Evolutionary conservation across 1,284 basidiomycete species (phyloP).

Genomic region (Leucoagaricus sp.): DNA sequence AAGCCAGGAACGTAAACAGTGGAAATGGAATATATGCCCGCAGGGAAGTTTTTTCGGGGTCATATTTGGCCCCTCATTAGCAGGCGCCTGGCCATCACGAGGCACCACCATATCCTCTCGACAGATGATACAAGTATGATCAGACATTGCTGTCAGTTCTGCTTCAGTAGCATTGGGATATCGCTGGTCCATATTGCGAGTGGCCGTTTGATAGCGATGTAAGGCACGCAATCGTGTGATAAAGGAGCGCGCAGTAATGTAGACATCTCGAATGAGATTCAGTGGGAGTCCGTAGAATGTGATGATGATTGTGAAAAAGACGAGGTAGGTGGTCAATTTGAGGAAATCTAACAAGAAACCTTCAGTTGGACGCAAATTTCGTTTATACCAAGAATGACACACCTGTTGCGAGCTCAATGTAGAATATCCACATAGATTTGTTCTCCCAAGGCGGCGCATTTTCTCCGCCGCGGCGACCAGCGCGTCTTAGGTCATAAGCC

Average conservation of each 20-base stretch:
- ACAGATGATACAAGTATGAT: slow-evolving; percentile 97
- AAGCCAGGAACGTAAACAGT: slow-evolving; percentile 96
- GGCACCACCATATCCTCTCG: slow-evolving; percentile 90
- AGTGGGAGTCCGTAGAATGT: slow-evolving; percentile 95
- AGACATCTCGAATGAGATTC: slow-evolving; percentile 96
- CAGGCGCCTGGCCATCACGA: slow-evolving; percentile 30
- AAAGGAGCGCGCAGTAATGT: slow-evolving; percentile 92
- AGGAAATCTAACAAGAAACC: slow-evolving; percentile 79
- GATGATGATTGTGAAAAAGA: slow-evolving; percentile 92
- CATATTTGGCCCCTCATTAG: slow-evolving; percentile 80
- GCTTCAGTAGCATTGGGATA: slow-evolving; percentile 93
- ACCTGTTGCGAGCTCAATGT: slow-evolving; percentile 93
- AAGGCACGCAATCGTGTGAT: slow-evolving; percentile 85
- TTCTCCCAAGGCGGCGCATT: slow-evolving; percentile 95
- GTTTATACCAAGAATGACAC: slow-evolving; percentile 20
- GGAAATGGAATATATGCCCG: slow-evolving; percentile 98
- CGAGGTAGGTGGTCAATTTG: slow-evolving; percentile 89
- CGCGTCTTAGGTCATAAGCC: slow-evolving; percentile 79
- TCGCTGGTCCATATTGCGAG: slow-evolving; percentile 94
- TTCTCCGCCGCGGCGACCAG: slow-evolving; percentile 74
- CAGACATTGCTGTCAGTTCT: slow-evolving; percentile 80
- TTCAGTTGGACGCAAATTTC: slow-evolving; percentile 10
- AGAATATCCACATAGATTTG: slow-evolving; percentile 97
- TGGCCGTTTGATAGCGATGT: slow-evolving; percentile 91
- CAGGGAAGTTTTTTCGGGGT: slow-evolving; percentile 96